These are phyloP conservation scores for Iris pallida DNA, from an alignment of 116 monocot species.

Conservation along the genomic window DNA sequence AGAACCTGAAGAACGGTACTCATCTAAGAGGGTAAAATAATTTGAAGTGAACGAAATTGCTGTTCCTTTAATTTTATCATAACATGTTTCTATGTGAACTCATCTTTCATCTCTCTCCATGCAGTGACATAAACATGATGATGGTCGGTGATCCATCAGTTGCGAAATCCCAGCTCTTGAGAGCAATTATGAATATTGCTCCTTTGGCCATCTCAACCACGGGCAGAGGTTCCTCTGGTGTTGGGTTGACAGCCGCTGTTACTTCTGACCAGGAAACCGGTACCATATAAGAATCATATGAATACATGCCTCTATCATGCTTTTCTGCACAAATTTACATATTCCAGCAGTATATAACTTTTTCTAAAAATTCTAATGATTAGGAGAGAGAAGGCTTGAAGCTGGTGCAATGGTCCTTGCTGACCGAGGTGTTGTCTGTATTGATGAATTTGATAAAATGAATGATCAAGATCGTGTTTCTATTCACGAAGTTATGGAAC, in stretches of 20 bases:
- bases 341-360: background rate
- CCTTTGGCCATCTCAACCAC: slow-evolving; percentile 96
- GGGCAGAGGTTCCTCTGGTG: slow-evolving; percentile 96
- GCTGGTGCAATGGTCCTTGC: slow-evolving; percentile 99
- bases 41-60: background rate
- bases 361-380: slow-evolving; percentile 6
- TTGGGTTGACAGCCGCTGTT: slow-evolving; percentile 96
- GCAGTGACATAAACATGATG: slow-evolving; percentile 98
- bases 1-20: slow-evolving; percentile 94
- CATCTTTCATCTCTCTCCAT: slow-evolving; percentile 5
- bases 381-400: slow-evolving; percentile 95
- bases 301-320: background rate
- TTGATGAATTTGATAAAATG: slow-evolving; percentile 99
- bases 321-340: background rate
- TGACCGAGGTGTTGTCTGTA: slow-evolving; percentile 95
- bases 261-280: slow-evolving; percentile 98
- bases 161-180: slow-evolving; percentile 92
- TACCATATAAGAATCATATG: slow-evolving; percentile 9
- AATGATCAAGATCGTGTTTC: slow-evolving; percentile 95
- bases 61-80: background rate
- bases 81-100: background rate
- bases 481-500: slow-evolving; percentile 99
- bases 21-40: slow-evolving; percentile 78
- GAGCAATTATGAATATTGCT: slow-evolving; percentile 92
- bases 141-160: slow-evolving; percentile 99